Conservation (phyloP, 768 basidiomycete species). For the Termitomyces sp. region DNA sequence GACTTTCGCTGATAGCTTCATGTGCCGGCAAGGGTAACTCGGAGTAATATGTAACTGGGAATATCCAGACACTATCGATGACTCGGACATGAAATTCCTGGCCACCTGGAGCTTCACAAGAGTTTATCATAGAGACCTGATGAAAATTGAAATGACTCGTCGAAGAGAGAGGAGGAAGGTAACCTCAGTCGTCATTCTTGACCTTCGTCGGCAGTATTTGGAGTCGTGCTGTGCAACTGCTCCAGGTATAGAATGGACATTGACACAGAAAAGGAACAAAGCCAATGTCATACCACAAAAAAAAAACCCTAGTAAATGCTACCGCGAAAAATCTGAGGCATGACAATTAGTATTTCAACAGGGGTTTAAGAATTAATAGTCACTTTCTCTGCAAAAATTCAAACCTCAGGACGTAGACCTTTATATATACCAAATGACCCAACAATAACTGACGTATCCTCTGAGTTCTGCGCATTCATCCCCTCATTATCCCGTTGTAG, state of each 20-base stretch:
- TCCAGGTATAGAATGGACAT: neutral
- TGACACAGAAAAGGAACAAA: neutral
- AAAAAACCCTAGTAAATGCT: neutral
- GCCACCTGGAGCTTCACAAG: neutral
- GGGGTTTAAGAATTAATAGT: neutral
- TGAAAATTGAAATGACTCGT: too few relatives aligned
- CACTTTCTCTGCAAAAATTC: slow-evolving; percentile 5
- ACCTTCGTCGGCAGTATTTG: neutral
- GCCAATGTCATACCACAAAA: neutral
- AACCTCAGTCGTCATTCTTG: neutral
- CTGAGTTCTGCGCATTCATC: slow-evolving; percentile 16
- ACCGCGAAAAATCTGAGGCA: neutral
- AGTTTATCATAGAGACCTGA: neutral
- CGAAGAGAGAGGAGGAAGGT: neutral
- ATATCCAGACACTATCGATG: neutral
- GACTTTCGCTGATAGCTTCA: too few relatives aligned
- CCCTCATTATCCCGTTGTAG: slow-evolving; percentile 18
- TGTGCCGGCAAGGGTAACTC: too few relatives aligned
- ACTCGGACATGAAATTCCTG: too few relatives aligned
- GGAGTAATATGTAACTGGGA: too few relatives aligned
- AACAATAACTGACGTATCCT: slow-evolving; percentile 15
- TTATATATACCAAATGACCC: slow-evolving; percentile 42
- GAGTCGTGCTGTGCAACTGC: neutral
- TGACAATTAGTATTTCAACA: neutral
- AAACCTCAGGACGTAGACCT: slow-evolving; percentile 21